Evolutionary conservation across 331 rosid genomes (phyloP).

Genomic region (Quercus lobata): DNA sequence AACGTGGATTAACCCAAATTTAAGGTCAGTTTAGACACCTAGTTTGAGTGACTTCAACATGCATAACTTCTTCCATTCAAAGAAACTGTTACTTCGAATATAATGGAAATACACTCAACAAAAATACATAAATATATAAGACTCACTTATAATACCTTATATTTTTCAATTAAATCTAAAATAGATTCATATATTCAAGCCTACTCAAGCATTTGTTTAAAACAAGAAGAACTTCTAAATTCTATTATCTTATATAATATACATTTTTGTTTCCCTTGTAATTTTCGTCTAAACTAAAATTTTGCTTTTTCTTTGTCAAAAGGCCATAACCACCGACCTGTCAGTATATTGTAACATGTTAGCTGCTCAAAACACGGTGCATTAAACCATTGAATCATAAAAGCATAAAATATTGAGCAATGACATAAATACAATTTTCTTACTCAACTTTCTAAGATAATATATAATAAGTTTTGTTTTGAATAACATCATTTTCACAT

Average conservation of each 20-base stretch:
- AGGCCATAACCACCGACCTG: neutral
- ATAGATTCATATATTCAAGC: neutral
- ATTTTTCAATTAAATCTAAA: neutral
- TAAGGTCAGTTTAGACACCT: constrained; percentile 24
- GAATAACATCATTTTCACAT: no score
- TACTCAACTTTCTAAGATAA: no score
- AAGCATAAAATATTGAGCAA: neutral
- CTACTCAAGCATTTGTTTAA: neutral
- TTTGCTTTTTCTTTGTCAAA: neutral
- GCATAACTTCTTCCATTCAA: constrained; percentile 26
- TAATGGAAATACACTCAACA: constrained; percentile 26
- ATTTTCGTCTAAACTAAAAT: neutral
- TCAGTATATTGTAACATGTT: neutral
- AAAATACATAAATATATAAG: neutral
- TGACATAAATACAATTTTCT: no score
- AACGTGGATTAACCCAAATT: constrained; percentile 48
- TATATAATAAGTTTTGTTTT: no score
- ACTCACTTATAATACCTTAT: neutral
- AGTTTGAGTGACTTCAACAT: constrained; percentile 20
- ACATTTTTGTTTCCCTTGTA: neutral
- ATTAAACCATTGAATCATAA: neutral
- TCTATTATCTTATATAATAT: neutral
- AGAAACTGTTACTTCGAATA: constrained; percentile 35
- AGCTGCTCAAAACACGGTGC: neutral
- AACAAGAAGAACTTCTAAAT: neutral